Evolutionary conservation across 345 rosid species (phyloP).

Genomic region (Eucalyptus curtisii): DNA sequence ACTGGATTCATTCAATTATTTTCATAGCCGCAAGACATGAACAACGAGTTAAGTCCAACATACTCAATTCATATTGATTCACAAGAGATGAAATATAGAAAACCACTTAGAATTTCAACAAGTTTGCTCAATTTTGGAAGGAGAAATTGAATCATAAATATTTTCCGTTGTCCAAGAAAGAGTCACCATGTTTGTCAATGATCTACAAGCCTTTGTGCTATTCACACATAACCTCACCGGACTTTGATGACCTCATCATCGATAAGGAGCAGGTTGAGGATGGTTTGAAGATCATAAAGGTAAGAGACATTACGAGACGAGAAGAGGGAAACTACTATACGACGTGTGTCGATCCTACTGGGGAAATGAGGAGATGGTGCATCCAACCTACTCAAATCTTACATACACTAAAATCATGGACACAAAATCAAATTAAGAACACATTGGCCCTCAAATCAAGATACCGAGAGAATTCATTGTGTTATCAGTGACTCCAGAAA

Average conservation of each 20-base stretch:
- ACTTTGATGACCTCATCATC: neutral
- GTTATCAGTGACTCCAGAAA: too few relatives aligned
- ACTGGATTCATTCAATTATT: neutral
- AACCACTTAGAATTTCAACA: neutral
- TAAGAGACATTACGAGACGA: neutral
- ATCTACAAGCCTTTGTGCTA: too few relatives aligned
- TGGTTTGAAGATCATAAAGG: neutral
- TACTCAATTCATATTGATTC: neutral
- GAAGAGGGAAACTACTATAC: neutral
- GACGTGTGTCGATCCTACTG: neutral
- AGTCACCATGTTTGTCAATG: neutral
- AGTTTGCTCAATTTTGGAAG: neutral
- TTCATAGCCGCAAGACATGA: neutral
- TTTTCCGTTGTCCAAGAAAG: neutral
- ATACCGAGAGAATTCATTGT: neutral
- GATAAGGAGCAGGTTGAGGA: neutral
- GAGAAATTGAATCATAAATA: neutral
- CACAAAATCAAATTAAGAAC: neutral
- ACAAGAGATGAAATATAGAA: neutral
- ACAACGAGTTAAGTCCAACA: neutral
- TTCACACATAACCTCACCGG: neutral
- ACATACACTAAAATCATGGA: accelerated
- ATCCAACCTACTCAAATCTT: neutral
- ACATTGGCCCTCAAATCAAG: neutral
- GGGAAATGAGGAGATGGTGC: neutral